Evolutionary conservation across 805 yeast genomes (phyloP).

Genomic region (Metschnikowia arizonensis): DNA sequence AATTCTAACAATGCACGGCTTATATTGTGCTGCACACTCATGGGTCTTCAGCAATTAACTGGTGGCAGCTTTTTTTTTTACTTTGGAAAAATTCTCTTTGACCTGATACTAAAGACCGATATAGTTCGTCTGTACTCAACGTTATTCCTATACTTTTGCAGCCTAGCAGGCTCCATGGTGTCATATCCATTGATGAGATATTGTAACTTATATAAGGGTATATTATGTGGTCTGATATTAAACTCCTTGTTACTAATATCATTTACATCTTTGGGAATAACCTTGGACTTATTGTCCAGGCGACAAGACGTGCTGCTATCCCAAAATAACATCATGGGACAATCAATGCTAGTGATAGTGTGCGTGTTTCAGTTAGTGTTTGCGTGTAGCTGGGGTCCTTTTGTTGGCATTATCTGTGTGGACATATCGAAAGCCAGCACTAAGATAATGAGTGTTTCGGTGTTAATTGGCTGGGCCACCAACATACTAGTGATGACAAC

Average conservation of each 20-base stretch:
- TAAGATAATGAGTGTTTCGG: slow-evolving; percentile 18
- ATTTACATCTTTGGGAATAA: slow-evolving; percentile 8
- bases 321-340: not conserved
- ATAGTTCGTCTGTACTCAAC: slow-evolving; percentile 9
- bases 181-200: slow-evolving; percentile 18
- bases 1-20: slow-evolving; percentile 5
- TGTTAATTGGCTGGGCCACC: slow-evolving; percentile 21
- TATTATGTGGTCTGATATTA: slow-evolving; percentile 12
- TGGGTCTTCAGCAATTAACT: slow-evolving; percentile 33
- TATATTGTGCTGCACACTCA: slow-evolving; percentile 20
- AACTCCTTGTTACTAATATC: slow-evolving; percentile 2
- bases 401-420: slow-evolving; percentile 24
- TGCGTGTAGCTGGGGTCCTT: slow-evolving; percentile 33
- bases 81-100: slow-evolving; percentile 25
- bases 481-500: slow-evolving; percentile 22
- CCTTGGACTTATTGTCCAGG: no score
- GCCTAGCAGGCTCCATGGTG: slow-evolving; percentile 20
- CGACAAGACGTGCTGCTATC: no score
- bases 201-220: slow-evolving; percentile 10
- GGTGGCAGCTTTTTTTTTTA: slow-evolving; percentile 34
- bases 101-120: slow-evolving; percentile 3
- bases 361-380: slow-evolving; percentile 21
- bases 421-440: slow-evolving; percentile 23
- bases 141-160: slow-evolving; percentile 20
- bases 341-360: slow-evolving; percentile 16